phyloP scores from a whole-genome alignment of 1,284 basidiomycete species.

The Sanghuangporus sanghuang region DNA sequence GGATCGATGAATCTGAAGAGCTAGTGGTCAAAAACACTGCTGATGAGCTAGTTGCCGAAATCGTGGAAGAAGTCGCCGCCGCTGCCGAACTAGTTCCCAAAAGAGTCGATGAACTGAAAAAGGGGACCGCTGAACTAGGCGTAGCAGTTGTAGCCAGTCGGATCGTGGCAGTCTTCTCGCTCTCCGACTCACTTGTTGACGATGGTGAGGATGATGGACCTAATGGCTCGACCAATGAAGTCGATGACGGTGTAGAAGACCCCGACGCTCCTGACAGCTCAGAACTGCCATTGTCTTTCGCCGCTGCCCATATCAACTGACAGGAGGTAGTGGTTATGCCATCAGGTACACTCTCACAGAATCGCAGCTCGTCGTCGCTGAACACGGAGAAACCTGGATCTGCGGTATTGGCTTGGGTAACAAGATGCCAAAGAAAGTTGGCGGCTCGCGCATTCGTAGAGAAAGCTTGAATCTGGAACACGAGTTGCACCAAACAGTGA shows the following conservation, averaged over 20 bases:
- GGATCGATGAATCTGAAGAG: neutral
- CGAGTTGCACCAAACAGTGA: constrained; percentile 64
- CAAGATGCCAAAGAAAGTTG: constrained; percentile 44
- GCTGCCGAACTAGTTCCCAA: neutral
- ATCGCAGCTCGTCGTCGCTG: constrained; percentile 39
- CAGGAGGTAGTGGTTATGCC: constrained; percentile 45
- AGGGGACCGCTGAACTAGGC: constrained; percentile 8
- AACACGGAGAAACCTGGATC: constrained; percentile 52
- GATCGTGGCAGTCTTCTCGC: neutral
- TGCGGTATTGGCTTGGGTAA: constrained; percentile 43
- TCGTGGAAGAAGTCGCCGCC: constrained; percentile 3
- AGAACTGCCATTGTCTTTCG: constrained; percentile 10
- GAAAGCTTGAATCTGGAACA: constrained; percentile 64
- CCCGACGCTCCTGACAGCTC: neutral
- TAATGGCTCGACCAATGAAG: neutral
- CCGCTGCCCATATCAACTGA: constrained; percentile 48
- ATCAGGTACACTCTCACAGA: constrained; percentile 55
- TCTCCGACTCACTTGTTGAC: neutral
- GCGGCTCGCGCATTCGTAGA: constrained; percentile 57
- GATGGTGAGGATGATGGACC: neutral
- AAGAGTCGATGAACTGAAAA: constrained; percentile 3
- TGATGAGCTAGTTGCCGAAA: constrained; percentile 9
- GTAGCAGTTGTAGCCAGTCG: neutral
- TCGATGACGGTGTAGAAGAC: neutral
- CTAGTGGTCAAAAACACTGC: constrained; percentile 11